Percentiles rank a stretch among this genome's conserved stretches.
phyloP scores from a whole-genome alignment of 2,329 filamentous ascomycete genomes.

The Dothiorella sarmentorum region DNA sequence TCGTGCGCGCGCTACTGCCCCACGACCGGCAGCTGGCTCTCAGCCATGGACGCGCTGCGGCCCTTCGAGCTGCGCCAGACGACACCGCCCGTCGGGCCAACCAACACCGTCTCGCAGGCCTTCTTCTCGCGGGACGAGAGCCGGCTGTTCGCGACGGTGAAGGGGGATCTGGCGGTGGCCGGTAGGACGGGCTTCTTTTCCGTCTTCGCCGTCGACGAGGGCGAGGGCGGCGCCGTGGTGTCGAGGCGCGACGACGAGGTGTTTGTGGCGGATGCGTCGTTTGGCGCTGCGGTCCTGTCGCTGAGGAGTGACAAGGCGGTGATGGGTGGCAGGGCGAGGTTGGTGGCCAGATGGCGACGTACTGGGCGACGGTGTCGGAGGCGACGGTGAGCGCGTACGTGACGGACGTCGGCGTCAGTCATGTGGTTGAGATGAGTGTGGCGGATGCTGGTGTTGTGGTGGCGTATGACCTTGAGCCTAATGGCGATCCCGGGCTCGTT shows the following conservation, averaged over 20 bases:
- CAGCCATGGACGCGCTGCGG: conserved; percentile 33
- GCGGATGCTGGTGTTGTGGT: conserved; percentile 48
- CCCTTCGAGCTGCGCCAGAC: conserved; percentile 52
- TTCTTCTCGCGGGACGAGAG: conserved; percentile 57
- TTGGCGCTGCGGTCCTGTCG: conserved; percentile 52
- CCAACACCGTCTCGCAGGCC: conserved; percentile 58
- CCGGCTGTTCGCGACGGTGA: conserved; percentile 56
- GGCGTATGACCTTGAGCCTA: conserved; percentile 40
- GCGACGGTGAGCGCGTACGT: conserved; percentile 55
- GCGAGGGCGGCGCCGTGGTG: conserved; percentile 16
- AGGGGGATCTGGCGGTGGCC: conserved; percentile 51
- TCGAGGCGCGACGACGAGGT: conserved; percentile 33
- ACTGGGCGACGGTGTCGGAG: conserved; percentile 54
- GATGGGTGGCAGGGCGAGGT: conserved; percentile 37
- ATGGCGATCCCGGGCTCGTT: conserved; percentile 53
- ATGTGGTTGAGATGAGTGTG: conserved; percentile 55
- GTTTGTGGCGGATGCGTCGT: conserved; percentile 58
- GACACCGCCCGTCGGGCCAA: conserved; percentile 56
- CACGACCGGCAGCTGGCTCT: conserved; percentile 29
- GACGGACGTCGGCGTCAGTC: conserved; percentile 52
- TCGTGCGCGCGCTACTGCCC: conserved; percentile 35
- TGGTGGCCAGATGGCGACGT: conserved; percentile 53
- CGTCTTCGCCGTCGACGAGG: conserved; percentile 45
- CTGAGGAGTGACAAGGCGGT: too few relatives aligned
- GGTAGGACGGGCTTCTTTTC: conserved; percentile 59